Evolutionary conservation across 106 monocot genomes (phyloP).

Genomic region (Platanthera guangdongensis): DNA sequence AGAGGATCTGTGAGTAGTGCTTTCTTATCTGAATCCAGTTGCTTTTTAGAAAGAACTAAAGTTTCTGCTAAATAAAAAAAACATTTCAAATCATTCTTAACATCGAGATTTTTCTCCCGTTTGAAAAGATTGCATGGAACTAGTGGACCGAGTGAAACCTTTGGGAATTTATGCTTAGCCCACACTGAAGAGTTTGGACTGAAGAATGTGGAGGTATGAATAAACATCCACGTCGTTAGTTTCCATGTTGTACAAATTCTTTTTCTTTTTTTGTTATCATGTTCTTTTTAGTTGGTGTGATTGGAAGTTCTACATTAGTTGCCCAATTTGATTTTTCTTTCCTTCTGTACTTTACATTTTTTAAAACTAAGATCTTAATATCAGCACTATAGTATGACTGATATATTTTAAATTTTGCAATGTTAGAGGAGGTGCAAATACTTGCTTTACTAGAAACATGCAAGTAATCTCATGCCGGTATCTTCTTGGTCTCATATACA

Average conservation of each 20-base stretch:
- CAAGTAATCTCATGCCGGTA: too few species aligned
- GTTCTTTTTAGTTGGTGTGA: neutral
- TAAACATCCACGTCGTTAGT: neutral
- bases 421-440: too few species aligned
- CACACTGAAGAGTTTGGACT: conserved; percentile 78
- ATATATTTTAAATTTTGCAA: too few species aligned
- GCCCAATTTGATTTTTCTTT: neutral
- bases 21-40: neutral
- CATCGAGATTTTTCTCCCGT: conserved; percentile 3
- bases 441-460: too few species aligned
- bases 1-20: conserved; percentile 81
- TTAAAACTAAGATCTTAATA: too few species aligned
- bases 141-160: conserved; percentile 80
- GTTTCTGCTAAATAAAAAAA: neutral
- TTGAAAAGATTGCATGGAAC: conserved; percentile 68
- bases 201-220: conserved; percentile 92
- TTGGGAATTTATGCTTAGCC: conserved; percentile 88
- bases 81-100: neutral
- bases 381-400: too few species aligned
- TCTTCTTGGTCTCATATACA: too few species aligned
- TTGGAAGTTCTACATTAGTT: too few species aligned
- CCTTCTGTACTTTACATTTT: neutral
- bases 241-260: neutral
- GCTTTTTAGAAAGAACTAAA: neutral
- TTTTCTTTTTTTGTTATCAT: neutral